Evolutionary conservation across 192 early-diverging fungal genomes (phyloP).

Genomic region (Rhizophagus sp.): DNA sequence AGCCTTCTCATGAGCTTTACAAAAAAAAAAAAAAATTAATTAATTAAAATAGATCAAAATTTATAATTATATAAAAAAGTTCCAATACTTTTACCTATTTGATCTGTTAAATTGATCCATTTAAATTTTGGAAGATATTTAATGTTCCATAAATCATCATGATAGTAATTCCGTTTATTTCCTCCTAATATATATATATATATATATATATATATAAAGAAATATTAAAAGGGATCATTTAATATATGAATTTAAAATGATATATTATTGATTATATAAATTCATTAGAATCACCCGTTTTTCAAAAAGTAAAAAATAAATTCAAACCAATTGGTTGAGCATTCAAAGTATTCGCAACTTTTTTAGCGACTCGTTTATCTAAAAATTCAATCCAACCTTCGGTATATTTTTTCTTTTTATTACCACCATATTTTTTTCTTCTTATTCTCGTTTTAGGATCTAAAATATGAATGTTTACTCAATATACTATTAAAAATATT

Average conservation of each 20-base stretch:
- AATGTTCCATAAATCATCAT: constrained; percentile 97
- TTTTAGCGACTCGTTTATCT: constrained; percentile 89
- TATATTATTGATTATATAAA: no score
- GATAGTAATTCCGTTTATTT: constrained; percentile 82
- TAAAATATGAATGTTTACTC: constrained; percentile 21
- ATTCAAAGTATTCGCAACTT: constrained; percentile 76
- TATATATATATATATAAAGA: neutral
- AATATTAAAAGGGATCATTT: neutral
- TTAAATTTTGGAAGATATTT: constrained; percentile 97
- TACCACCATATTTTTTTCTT: constrained; percentile 84
- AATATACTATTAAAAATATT: neutral
- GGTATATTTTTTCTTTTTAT: constrained; percentile 81
- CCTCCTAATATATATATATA: constrained; percentile 46
- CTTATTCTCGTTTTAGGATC: constrained; percentile 71
- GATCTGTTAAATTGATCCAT: constrained; percentile 93
- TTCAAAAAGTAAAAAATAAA: neutral
- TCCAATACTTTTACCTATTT: constrained; percentile 65
- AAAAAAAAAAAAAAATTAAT: neutral
- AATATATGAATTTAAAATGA: neutral
- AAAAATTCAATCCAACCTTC: constrained; percentile 98
- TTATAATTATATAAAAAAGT: no score
- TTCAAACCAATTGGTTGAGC: constrained; percentile 70
- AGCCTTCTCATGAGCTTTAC: constrained; percentile 66
- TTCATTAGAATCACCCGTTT: no score
- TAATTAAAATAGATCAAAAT: neutral